Percentiles rank a stretch among this genome's conserved stretches.
phyloP scores from a whole-genome alignment of 2,329 filamentous ascomycete species.

The Pseudocercospora crystallina region DNA sequence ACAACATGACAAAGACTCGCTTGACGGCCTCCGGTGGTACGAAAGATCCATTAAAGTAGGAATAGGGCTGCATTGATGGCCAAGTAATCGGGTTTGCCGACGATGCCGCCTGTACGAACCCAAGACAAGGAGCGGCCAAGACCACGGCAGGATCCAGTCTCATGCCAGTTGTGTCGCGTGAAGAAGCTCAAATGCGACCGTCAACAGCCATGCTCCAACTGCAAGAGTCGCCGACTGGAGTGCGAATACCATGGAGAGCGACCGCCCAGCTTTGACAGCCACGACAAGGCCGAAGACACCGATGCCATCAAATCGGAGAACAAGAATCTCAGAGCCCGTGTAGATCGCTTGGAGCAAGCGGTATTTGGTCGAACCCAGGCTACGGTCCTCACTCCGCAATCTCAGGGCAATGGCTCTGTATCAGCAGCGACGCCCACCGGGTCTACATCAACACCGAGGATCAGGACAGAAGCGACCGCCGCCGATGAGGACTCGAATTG shows the following conservation, averaged over 20 bases:
- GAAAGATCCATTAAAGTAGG: too few relatives aligned
- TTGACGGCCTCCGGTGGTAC: too few relatives aligned
- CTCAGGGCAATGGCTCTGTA: not conserved
- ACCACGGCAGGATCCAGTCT: conserved; percentile 29
- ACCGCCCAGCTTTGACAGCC: not conserved
- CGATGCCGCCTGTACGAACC: conserved; percentile 9
- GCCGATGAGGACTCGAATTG: conserved; percentile 18
- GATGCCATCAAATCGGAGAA: conserved; percentile 22
- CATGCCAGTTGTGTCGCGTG: conserved; percentile 23
- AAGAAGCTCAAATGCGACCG: conserved; percentile 24
- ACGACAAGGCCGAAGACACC: not conserved
- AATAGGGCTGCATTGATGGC: too few relatives aligned
- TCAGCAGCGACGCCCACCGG: not conserved
- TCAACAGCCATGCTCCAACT: conserved; percentile 28
- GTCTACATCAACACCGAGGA: not conserved
- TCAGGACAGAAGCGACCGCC: conserved; percentile 8
- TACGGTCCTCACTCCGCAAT: not conserved
- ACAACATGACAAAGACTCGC: too few relatives aligned
- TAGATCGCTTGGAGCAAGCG: conserved; percentile 21
- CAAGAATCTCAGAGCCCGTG: conserved; percentile 16
- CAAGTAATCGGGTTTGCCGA: not conserved
- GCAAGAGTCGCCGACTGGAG: conserved; percentile 18
- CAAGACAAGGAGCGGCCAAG: conserved; percentile 1
- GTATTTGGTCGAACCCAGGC: conserved; percentile 12
- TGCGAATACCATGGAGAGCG: conserved; percentile 20